phyloP scores from a whole-genome alignment of 495 filamentous ascomycete genomes.

The Penicillium daleae region DNA sequence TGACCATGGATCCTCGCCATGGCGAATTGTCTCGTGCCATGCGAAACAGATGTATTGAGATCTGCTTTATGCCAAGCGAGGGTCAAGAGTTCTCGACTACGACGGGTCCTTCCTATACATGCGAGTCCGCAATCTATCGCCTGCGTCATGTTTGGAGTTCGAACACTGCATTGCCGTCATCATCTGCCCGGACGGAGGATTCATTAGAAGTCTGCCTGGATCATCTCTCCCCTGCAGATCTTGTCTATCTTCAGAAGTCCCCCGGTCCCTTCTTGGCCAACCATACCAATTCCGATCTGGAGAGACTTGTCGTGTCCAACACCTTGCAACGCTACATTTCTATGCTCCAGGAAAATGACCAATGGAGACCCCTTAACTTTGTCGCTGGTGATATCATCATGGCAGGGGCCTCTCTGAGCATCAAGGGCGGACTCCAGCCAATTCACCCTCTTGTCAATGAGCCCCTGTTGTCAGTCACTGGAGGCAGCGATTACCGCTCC shows the following conservation, averaged over 20 bases:
- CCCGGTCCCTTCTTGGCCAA: slow-evolving; percentile 25
- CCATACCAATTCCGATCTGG: slow-evolving; percentile 22
- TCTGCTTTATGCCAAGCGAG: slow-evolving; percentile 64
- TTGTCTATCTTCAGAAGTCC: slow-evolving; percentile 49
- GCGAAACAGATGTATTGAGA: slow-evolving; percentile 92
- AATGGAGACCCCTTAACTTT: slow-evolving; percentile 39
- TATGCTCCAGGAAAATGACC: slow-evolving; percentile 43
- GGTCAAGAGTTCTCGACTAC: slow-evolving; percentile 22
- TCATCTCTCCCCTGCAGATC: slow-evolving; percentile 58
- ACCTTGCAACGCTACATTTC: slow-evolving; percentile 38
- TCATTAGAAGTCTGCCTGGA: slow-evolving; percentile 52
- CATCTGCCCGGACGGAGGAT: slow-evolving; percentile 12
- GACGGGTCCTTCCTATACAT: slow-evolving; percentile 43
- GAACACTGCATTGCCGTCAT: slow-evolving; percentile 17
- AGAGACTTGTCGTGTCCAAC: slow-evolving; percentile 19
- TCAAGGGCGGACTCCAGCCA: slow-evolving; percentile 39
- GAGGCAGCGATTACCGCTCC: slow-evolving; percentile 27
- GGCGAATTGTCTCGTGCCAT: slow-evolving; percentile 96
- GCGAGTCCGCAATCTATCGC: slow-evolving; percentile 55
- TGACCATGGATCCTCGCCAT: slow-evolving; percentile 91
- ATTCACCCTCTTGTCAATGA: slow-evolving; percentile 52
- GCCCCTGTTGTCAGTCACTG: slow-evolving; percentile 40
- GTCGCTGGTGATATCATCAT: slow-evolving; percentile 32
- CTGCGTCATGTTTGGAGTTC: slow-evolving; percentile 51
- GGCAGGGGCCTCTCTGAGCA: slow-evolving; percentile 32